Evolutionary conservation across 208 protist genomes (phyloP).

Genomic region (Leishmania tropica): DNA sequence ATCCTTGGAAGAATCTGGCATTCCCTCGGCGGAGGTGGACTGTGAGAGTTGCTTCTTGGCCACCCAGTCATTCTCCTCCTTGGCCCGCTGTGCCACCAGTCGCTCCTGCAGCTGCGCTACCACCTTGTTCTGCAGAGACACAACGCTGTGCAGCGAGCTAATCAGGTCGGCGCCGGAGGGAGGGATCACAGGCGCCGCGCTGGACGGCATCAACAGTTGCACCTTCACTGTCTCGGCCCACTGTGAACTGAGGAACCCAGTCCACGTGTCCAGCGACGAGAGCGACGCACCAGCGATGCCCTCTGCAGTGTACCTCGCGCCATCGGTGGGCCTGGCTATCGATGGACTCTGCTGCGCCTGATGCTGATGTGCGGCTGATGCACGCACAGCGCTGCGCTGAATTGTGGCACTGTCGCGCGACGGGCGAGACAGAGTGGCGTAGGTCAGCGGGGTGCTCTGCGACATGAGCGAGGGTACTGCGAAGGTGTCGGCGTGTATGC

Average conservation of each 20-base stretch:
- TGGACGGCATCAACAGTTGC: background rate
- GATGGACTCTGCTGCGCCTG: background rate
- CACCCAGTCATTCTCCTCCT: slow-evolving; percentile 29
- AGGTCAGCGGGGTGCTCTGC: slow-evolving; percentile 4
- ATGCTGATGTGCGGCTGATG: slow-evolving; percentile 9
- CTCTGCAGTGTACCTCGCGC: background rate
- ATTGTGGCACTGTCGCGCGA: slow-evolving; percentile 32
- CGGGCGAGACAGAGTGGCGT: slow-evolving; percentile 19
- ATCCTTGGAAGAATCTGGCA: background rate
- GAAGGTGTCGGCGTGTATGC: background rate
- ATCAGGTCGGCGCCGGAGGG: slow-evolving; percentile 23
- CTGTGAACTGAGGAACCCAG: slow-evolving; percentile 29
- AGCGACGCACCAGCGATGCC: background rate
- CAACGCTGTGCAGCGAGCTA: slow-evolving; percentile 35
- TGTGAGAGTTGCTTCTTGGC: background rate
- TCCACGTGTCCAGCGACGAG: slow-evolving; percentile 50
- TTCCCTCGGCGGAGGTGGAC: background rate
- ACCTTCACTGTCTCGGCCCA: slow-evolving; percentile 21
- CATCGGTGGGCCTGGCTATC: background rate
- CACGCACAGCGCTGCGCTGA: slow-evolving; percentile 28
- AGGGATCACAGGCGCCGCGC: background rate
- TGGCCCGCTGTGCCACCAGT: slow-evolving; percentile 26
- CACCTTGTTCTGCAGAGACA: slow-evolving; percentile 48
- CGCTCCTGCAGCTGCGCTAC: slow-evolving; percentile 36
- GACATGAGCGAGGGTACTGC: background rate